Evolutionary conservation across 2,329 filamentous ascomycete genomes (phyloP).

Genomic region (Botrytis pseudocinerea): DNA sequence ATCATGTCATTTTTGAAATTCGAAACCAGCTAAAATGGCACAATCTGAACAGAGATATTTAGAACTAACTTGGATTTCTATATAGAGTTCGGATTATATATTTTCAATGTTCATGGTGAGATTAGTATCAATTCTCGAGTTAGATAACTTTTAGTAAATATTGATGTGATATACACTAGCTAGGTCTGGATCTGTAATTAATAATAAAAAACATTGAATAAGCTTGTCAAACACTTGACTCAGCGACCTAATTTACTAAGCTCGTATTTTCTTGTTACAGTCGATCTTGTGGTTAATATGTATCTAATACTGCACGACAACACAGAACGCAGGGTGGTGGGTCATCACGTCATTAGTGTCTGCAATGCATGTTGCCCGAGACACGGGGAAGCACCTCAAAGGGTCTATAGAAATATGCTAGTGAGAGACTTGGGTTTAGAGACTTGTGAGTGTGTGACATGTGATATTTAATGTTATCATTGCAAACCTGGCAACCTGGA

Average conservation of each 20-base stretch:
- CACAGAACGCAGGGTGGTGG: conserved; percentile 25
- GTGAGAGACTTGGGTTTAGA: conserved; percentile 35
- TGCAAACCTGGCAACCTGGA: conserved; percentile 42
- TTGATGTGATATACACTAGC: neutral
- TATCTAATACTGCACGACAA: conserved; percentile 20
- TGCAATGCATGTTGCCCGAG: conserved; percentile 18
- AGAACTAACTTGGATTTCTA: too few relatives aligned
- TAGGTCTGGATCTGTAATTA: neutral
- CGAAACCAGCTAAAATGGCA: too few relatives aligned
- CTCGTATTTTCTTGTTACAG: too few relatives aligned
- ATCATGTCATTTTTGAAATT: too few relatives aligned
- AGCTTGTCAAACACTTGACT: neutral
- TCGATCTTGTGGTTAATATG: too few relatives aligned
- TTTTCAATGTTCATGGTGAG: neutral
- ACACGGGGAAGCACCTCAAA: neutral
- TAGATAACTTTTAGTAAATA: neutral
- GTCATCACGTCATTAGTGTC: conserved; percentile 18
- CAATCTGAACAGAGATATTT: too few relatives aligned
- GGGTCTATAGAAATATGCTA: neutral
- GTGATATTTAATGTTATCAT: conserved; percentile 50
- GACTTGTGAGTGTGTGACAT: conserved; percentile 50
- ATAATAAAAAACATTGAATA: neutral
- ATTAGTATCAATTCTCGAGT: too few relatives aligned
- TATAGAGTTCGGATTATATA: too few relatives aligned
- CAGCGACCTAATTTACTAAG: neutral